Base-by-base conservation (phyloP, 495 filamentous ascomycete species). In the Lasiosphaeria miniovina region DNA sequence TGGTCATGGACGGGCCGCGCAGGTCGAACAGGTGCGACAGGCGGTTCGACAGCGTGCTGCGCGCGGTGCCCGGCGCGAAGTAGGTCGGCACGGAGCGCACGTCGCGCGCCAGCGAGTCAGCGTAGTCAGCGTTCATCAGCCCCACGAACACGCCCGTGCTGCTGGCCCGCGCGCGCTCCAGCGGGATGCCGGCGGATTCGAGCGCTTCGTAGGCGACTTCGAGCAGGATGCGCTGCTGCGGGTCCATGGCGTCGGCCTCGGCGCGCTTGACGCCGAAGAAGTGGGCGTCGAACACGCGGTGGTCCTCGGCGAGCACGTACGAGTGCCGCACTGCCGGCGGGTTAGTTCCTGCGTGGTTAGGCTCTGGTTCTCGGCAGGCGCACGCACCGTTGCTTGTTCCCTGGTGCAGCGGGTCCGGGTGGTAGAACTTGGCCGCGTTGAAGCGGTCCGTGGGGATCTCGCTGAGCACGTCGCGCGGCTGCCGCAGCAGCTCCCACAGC, bases 161-260 rank as follows among this genome's bases (percentile, higher is more conserved):
- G 17, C 31, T 45, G 15, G 41, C 51, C 0, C 31, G 46, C 24
- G 38, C 36, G n/a, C 43, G 41, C 4, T 62, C 60, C 9, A 65
- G 55, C 73, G 12, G 83, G 79, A 1, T 87, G 82, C 63, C 91
- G 51, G 83, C 83, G 63, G 85, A 75, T 24, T 76, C 72, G 32
- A 76, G 45, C 2, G 80, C 77, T 55, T 85, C 73, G 49, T 85
- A 85, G 1, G 76, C 72, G 0, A 71, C 66, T 36, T 84, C 77
- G 3, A 85, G 74, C 0, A 82, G 52, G 0, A 80, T 69, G 0
- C 83, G 69, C 50, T 81, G 80, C 56, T 83, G 79, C 0, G 82
- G 84, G 56, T 84, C 84, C 65, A 77, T 80, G 3, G 72, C 68
- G 17, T 67, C 61, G 0, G 75, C 74, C 62, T 86, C 84, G 3